Evolutionary conservation across 1,284 basidiomycete genomes (phyloP).

Genomic region (Trichosporon asahii): DNA sequence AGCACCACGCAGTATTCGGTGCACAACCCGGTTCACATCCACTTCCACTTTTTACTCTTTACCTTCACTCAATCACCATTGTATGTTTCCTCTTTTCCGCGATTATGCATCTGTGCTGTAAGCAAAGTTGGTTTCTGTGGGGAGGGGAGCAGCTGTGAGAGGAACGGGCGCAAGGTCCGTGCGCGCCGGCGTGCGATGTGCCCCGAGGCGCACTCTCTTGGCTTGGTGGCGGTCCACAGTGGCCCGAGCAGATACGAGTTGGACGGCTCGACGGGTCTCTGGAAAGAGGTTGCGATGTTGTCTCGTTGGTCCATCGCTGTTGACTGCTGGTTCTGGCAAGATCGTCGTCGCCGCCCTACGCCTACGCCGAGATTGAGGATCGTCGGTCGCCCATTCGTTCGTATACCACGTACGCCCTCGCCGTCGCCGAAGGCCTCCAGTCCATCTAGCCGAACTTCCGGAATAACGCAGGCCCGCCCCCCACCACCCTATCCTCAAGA

Average conservation of each 20-base stretch:
- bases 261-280: too few species aligned
- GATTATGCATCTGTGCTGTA: not conserved
- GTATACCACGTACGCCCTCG: too few species aligned
- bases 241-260: too few species aligned
- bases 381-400: not conserved
- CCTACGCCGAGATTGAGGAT: not conserved
- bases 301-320: not conserved
- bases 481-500: too few species aligned
- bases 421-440: too few species aligned
- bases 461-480: too few species aligned
- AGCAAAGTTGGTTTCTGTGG: not conserved
- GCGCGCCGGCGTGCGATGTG: conserved; percentile 2
- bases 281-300: not conserved
- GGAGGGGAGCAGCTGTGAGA: too few species aligned
- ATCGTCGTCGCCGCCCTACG: not conserved
- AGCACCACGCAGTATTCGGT: too few species aligned
- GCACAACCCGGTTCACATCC: not conserved
- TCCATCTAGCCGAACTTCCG: too few species aligned
- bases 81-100: not conserved
- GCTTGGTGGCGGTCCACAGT: too few species aligned
- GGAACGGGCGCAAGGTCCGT: not conserved
- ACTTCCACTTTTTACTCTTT: too few species aligned
- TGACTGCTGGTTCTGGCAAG: not conserved
- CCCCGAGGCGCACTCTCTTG: not conserved
- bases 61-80: not conserved